Percentiles rank a stretch among this genome's conserved stretches.
Conservation (phyloP, 2,329 filamentous ascomycete genomes). For the Helicocarpus griseus region DNA sequence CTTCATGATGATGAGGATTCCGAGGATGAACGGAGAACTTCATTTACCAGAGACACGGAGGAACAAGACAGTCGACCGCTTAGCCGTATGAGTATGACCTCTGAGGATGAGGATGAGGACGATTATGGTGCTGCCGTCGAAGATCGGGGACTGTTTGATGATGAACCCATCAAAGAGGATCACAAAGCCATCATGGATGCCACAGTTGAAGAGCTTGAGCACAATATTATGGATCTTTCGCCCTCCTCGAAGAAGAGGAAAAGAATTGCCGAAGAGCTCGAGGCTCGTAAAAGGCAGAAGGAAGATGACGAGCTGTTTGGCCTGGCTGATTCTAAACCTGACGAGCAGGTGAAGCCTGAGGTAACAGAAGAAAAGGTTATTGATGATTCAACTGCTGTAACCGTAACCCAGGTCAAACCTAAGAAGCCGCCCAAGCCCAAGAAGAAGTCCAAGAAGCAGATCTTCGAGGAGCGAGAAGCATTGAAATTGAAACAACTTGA, state of each 20-base stretch:
- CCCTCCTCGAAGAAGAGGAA: constrained; percentile 14
- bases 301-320: constrained; percentile 75
- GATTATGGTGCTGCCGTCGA: constrained; percentile 22
- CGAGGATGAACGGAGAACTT: constrained; percentile 66
- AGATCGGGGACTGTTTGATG: constrained; percentile 18
- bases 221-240: constrained; percentile 14
- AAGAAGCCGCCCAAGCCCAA: constrained; percentile 52
- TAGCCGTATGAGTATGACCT: constrained; percentile 54
- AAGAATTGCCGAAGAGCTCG: constrained; percentile 31
- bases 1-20: constrained; percentile 74
- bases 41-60: constrained; percentile 66
- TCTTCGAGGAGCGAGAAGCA: constrained; percentile 58
- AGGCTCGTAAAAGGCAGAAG: constrained; percentile 64
- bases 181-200: constrained; percentile 15
- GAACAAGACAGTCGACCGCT: constrained; percentile 73
- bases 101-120: constrained; percentile 44
- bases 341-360: constrained; percentile 43
- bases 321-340: constrained; percentile 34
- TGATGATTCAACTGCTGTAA: constrained; percentile 30
- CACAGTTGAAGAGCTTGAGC: constrained; percentile 17
- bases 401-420: constrained; percentile 15
- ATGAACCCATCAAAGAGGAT: constrained; percentile 10
- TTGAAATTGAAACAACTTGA: constrained; percentile 28
- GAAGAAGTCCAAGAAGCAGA: constrained; percentile 70
- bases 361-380: constrained; percentile 40